Percentiles rank a stretch among this genome's conserved stretches.
Evolutionary conservation across 495 filamentous ascomycete genomes (phyloP).

Genomic region (Evansstolkia leycettana): DNA sequence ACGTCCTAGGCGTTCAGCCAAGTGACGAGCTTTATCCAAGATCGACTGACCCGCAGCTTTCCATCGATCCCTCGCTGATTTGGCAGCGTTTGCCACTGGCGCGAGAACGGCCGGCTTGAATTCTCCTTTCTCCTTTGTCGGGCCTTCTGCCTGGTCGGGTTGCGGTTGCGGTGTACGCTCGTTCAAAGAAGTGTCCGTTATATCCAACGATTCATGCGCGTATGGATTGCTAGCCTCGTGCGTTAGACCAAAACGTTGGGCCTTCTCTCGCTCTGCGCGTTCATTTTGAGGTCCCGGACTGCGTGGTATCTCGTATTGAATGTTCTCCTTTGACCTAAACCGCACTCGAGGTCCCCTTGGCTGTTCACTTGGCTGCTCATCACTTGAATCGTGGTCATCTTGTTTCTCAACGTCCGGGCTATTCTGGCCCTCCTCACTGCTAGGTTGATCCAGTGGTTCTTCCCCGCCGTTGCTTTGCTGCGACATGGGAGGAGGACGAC

Average conservation of each 20-base stretch:
- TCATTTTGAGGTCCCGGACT: neutral
- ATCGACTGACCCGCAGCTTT: neutral
- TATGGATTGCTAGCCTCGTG: constrained; percentile 8
- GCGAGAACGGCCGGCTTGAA: neutral
- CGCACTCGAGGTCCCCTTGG: constrained; percentile 5
- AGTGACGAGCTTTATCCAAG: constrained; percentile 1
- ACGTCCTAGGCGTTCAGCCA: constrained; percentile 12
- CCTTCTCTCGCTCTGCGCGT: constrained; percentile 4
- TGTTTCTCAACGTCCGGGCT: no score
- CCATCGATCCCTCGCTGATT: neutral
- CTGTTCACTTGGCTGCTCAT: neutral
- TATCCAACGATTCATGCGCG: constrained; percentile 7
- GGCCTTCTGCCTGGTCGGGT: neutral
- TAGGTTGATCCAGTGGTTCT: no score
- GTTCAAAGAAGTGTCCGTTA: constrained; percentile 6
- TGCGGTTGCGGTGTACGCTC: constrained; percentile 3
- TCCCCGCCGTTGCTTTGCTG: no score
- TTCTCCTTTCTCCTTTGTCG: neutral
- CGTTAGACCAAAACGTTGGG: constrained; percentile 2
- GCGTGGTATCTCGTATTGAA: neutral
- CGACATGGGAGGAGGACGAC: no score
- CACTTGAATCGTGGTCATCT: no score
- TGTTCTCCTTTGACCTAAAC: constrained; percentile 7
- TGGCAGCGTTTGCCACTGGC: neutral
- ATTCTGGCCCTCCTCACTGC: no score